Evolutionary conservation across 441 rosid species (phyloP), one percentile per base, ranked within the genome.

Genomic region (Croton setiger): DNA sequence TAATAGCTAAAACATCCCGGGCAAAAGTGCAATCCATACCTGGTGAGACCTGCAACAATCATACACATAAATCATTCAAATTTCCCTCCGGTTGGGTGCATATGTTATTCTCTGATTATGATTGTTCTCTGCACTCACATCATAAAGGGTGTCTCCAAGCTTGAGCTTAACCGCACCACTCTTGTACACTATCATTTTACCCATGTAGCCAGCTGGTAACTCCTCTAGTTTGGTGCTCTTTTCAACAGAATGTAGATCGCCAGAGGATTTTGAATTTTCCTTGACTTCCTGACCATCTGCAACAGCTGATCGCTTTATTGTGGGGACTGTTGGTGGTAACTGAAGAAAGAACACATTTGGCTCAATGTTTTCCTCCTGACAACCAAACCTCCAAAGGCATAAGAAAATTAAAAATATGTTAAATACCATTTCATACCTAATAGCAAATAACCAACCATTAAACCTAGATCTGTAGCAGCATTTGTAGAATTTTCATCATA

Each of bases 91-190:
- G 55, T 7, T 60, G n/a, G 36, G 33, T 21, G 20, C 4, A 18
- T 47, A 36, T n/a, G 48, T 41, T 44, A 10, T 10, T 44, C 1
- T 14, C 52, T 4, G 17, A 31, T 11, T 27, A 41, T n/a, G 23
- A 14, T 44, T 61, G 20, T 72, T 23, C 20, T 53, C 39, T 9
- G 12, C 63, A 82, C 98, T 87, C 70, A 92, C 98, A 76, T 92
- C 88, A 51, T 75, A 90, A 60, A 87, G 75, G 43, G 74, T 86
- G 18, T 86, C 88, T 12, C 98, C 98, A 15, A 92, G 87, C 85
- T 92, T 92, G 77, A 90, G 79, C 86, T 88, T 89, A 67, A 88
- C 82, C 36, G 84, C 84, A 43, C 98, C 98, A 49, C 95, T 90
- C 75, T 76, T 86, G 74, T 90, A 86, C 66, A 90, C 91, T 68